These are phyloP conservation scores for Euphorbia schlechtendalii DNA, from an alignment of 441 rosid species.

Conservation along the genomic window DNA sequence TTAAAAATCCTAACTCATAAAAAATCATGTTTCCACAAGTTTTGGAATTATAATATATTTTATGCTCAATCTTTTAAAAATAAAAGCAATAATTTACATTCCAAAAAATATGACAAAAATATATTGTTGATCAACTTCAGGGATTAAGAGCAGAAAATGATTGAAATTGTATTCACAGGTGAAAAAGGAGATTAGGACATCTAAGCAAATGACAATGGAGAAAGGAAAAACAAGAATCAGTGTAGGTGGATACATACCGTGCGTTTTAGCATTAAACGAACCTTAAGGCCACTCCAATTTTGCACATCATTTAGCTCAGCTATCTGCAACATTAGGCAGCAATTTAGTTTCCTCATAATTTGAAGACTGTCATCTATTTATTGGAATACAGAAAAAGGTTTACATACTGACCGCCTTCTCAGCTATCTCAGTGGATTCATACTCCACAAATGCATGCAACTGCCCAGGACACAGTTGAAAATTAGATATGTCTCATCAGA, in stretches of 20 bases:
- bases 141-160: slow-evolving; percentile 2
- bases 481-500: slow-evolving; percentile 5
- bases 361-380: neutral
- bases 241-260: slow-evolving; percentile 35
- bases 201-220: neutral
- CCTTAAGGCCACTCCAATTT: slow-evolving; percentile 93
- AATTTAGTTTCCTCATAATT: slow-evolving; percentile 6
- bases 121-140: neutral
- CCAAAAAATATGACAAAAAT: neutral
- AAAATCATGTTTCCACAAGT: too few relatives aligned
- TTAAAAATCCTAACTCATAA: too few relatives aligned
- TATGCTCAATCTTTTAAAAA: neutral
- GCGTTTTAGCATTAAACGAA: slow-evolving; percentile 63
- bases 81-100: too few relatives aligned
- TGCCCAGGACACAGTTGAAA: slow-evolving; percentile 28
- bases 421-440: slow-evolving; percentile 79
- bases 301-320: slow-evolving; percentile 74
- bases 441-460: slow-evolving; percentile 98
- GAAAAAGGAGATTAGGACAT: neutral
- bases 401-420: slow-evolving; percentile 96
- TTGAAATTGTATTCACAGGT: neutral
- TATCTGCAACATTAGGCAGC: slow-evolving; percentile 41
- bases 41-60: too few relatives aligned
- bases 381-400: slow-evolving; percentile 7
- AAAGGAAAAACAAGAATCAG: neutral